Evolutionary conservation across 2,329 filamentous ascomycete genomes (phyloP).

Genomic region (Colletotrichum tanaceti): DNA sequence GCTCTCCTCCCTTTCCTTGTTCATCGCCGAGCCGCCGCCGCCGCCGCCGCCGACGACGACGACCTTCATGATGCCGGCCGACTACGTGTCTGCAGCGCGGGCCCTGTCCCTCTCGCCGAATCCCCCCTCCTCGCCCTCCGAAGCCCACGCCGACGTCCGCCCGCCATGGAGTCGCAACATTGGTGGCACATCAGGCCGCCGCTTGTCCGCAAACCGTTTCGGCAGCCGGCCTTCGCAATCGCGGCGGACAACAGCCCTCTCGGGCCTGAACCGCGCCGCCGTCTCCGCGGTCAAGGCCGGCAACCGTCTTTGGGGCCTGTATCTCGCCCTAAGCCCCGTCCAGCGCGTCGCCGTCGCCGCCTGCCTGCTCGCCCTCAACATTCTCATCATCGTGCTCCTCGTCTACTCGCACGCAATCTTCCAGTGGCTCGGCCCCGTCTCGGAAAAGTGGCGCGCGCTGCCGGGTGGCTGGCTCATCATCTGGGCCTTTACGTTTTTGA

Average conservation of each 20-base stretch:
- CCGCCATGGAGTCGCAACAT: slow-evolving; percentile 56
- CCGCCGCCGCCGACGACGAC: background rate
- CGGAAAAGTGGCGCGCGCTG: slow-evolving; percentile 80
- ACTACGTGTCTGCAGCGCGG: slow-evolving; percentile 63
- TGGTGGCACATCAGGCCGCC: slow-evolving; percentile 45
- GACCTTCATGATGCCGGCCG: slow-evolving; percentile 58
- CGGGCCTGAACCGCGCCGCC: slow-evolving; percentile 54
- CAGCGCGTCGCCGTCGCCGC: slow-evolving; percentile 71
- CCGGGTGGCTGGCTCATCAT: slow-evolving; percentile 79
- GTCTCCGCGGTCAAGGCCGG: slow-evolving; percentile 57
- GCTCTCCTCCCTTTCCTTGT: background rate
- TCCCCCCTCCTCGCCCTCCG: slow-evolving; percentile 46
- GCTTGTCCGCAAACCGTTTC: slow-evolving; percentile 57
- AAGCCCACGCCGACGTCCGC: slow-evolving; percentile 55
- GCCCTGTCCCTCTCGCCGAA: slow-evolving; percentile 59
- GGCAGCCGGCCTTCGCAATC: slow-evolving; percentile 41
- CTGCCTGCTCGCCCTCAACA: slow-evolving; percentile 61
- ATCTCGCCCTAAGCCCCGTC: slow-evolving; percentile 65
- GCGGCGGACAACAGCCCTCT: slow-evolving; percentile 37
- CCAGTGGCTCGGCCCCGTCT: slow-evolving; percentile 76
- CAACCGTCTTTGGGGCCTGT: slow-evolving; percentile 60
- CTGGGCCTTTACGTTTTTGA: slow-evolving; percentile 78
- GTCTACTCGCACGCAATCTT: slow-evolving; percentile 86
- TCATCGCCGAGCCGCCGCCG: no score
- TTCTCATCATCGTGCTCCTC: slow-evolving; percentile 75